Percentiles rank a stretch among this genome's conserved stretches.
These are phyloP conservation scores for Coniella lustricola DNA, from an alignment of 2,329 filamentous ascomycete genomes.

Conservation along the genomic window DNA sequence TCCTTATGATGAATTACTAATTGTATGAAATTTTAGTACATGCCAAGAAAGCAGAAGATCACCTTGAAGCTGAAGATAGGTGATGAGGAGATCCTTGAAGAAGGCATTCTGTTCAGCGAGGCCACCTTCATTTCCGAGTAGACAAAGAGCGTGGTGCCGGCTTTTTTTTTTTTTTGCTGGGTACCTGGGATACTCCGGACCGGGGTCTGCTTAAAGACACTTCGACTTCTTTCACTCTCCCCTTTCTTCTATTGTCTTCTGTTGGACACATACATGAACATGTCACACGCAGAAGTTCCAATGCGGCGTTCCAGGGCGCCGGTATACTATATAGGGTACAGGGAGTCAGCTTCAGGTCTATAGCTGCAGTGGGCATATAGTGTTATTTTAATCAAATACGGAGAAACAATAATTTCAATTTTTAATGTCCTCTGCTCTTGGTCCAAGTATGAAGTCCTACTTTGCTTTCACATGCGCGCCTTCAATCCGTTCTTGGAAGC, in stretches of 20 bases:
- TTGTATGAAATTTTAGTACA: conserved; percentile 50
- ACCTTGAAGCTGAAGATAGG: conserved; percentile 79
- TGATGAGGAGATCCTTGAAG: conserved; percentile 67
- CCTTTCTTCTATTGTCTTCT: too few relatives aligned
- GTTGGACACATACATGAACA: background rate
- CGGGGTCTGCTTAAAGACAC: background rate
- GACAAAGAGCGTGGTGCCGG: conserved; percentile 8
- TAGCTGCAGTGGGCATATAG: background rate
- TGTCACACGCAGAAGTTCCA: background rate
- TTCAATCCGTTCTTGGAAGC: too few relatives aligned
- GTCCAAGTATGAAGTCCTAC: too few relatives aligned
- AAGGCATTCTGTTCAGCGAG: conserved; percentile 76
- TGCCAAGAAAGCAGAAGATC: conserved; percentile 54
- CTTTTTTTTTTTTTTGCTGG: too few relatives aligned
- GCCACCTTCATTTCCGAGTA: conserved; percentile 86
- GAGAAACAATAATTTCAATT: background rate
- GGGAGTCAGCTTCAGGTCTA: background rate
- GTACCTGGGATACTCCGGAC: background rate
- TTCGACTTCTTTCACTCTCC: too few relatives aligned
- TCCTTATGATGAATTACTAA: background rate
- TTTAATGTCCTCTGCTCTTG: too few relatives aligned
- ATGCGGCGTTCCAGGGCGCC: background rate
- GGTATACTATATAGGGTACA: background rate
- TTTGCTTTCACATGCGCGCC: too few relatives aligned
- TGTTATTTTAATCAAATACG: background rate